Evolutionary conservation across 2,329 filamentous ascomycete genomes (phyloP).

Genomic region (Trichoderma afroharzianum): DNA sequence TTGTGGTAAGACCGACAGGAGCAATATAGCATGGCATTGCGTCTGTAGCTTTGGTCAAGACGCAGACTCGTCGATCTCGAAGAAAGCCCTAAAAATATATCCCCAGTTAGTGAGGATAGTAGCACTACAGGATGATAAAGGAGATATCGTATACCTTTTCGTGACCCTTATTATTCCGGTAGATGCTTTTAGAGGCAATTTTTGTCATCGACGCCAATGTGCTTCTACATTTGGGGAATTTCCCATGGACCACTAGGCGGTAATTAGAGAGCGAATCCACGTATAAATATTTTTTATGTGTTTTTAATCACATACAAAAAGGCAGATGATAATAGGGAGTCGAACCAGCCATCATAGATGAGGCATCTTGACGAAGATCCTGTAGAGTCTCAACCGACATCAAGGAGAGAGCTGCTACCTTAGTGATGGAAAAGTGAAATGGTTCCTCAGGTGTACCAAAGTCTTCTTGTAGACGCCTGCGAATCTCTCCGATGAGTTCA

Average conservation of each 20-base stretch:
- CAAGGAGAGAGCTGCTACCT: neutral
- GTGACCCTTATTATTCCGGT: neutral
- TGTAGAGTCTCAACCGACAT: neutral
- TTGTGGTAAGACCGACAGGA: neutral
- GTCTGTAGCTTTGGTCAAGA: neutral
- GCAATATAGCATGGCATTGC: neutral
- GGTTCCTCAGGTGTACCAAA: neutral
- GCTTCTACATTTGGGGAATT: neutral
- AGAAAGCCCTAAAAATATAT: neutral
- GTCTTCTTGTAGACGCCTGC: neutral
- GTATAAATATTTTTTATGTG: too few species aligned
- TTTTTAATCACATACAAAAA: neutral
- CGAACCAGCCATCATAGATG: neutral
- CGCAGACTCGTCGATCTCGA: neutral
- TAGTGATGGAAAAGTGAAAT: neutral
- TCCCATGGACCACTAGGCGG: neutral
- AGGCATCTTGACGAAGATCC: neutral
- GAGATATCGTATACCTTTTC: neutral
- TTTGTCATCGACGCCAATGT: neutral
- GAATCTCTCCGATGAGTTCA: neutral
- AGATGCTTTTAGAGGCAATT: accelerated
- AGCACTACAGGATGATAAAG: neutral
- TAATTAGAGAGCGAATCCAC: neutral
- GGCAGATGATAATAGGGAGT: neutral
- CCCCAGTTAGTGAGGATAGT: neutral